These are phyloP conservation scores for Ramularia collo-cygni DNA, from an alignment of 2,329 filamentous ascomycete genomes.

Conservation along the genomic window DNA sequence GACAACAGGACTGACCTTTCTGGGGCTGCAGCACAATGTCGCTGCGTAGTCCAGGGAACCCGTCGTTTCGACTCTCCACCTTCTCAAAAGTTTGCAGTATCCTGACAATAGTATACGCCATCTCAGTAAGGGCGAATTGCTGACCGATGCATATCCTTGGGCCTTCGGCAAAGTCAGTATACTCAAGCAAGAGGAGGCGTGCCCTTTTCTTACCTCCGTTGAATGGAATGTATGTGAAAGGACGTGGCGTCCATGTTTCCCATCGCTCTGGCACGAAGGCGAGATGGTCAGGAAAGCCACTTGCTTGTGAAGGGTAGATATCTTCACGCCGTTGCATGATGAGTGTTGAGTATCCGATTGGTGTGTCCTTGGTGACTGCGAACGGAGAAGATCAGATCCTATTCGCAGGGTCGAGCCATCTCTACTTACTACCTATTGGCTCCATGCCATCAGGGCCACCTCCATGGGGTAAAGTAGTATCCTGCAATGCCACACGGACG, in stretches of 20 bases:
- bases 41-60: constrained; percentile 35
- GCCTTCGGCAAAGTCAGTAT: no score
- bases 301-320: constrained; percentile 38
- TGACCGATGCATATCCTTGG: constrained; percentile 46
- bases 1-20: no score
- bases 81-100: constrained; percentile 39
- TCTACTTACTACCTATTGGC: constrained; percentile 35
- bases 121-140: constrained; percentile 46
- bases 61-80: constrained; percentile 33
- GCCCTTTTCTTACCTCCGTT: no score
- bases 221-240: constrained; percentile 45
- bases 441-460: constrained; percentile 40
- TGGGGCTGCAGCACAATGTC: constrained; percentile 44
- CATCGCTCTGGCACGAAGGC: constrained; percentile 45
- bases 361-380: constrained; percentile 34
- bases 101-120: constrained; percentile 43
- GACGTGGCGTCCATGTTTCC: constrained; percentile 44
- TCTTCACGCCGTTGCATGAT: constrained; percentile 45
- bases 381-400: no score
- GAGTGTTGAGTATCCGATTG: constrained; percentile 42
- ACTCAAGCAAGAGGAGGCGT: no score
- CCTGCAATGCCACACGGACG: constrained; percentile 39
- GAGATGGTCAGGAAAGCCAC: constrained; percentile 34
- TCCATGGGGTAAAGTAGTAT: constrained; percentile 44
- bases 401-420: no score